Base-by-base conservation (phyloP, 1,284 basidiomycete species). In the Tilletia caries region DNA sequence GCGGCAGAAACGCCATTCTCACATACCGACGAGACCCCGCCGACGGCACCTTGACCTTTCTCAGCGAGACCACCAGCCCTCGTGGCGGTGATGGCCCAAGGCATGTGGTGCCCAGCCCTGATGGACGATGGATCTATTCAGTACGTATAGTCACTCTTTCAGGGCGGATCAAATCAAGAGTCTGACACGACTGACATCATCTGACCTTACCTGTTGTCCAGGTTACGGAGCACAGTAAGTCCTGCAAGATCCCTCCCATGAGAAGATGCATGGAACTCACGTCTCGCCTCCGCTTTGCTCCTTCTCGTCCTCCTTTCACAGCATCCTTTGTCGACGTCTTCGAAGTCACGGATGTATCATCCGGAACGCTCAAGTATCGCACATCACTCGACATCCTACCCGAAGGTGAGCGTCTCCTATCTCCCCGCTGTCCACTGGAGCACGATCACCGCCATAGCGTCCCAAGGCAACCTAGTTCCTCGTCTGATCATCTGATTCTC, bases 211-310 rank as follows among this genome's bases (percentile, higher is more conserved):
- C 37, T 41, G 15, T 13, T 52, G 8, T 25, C 3, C 23, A 46
- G 41, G 78, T 82, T 0, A 82, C 80, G 8, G 80, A 82, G 65
- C 80, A 82, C 43, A 75, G 48, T 50, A 18, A n/a, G 48, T n/a
- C 12, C 20, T 50, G 18, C 10, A 44, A n/a, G n/a, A n/a, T n/a
- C n/a, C n/a, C n/a, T n/a, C n/a, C n/a, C n/a, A n/a, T n/a, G n/a
- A n/a, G n/a, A n/a, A n/a, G n/a, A n/a, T n/a, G n/a, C n/a, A n/a
- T n/a, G n/a, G n/a, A n/a, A n/a, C n/a, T n/a, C n/a, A n/a, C n/a
- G n/a, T n/a, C n/a, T n/a, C n/a, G n/a, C n/a, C n/a, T n/a, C n/a
- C n/a, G n/a, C n/a, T n/a, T n/a, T n/a, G n/a, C n/a, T n/a, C n/a
- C n/a, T n/a, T n/a, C n/a, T n/a, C n/a, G n/a, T n/a, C n/a, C n/a